phyloP scores from a whole-genome alignment of 768 basidiomycete genomes.

The Tephrocybe sp. region DNA sequence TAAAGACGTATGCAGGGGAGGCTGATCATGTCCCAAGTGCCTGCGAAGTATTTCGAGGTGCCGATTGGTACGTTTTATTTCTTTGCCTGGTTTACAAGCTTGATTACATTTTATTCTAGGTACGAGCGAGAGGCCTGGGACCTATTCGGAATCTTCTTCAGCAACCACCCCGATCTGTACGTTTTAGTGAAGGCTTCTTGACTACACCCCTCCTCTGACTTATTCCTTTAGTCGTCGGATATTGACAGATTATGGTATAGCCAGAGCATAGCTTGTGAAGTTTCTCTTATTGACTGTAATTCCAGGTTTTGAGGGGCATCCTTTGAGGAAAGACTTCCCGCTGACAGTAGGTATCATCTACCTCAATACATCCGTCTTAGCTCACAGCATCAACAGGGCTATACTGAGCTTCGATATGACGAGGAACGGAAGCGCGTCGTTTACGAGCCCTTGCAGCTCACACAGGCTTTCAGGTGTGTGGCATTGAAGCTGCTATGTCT shows the following conservation, averaged over 20 bases:
- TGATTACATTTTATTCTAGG: conserved; percentile 43
- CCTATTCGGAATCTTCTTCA: conserved; percentile 95
- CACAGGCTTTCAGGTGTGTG: conserved; percentile 92
- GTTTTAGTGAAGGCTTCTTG: conserved; percentile 28
- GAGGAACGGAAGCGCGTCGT: conserved; percentile 97
- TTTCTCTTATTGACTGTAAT: conserved; percentile 6
- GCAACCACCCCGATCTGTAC: conserved; percentile 93
- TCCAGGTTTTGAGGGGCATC: conserved; percentile 93
- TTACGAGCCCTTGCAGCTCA: conserved; percentile 95
- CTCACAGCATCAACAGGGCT: conserved; percentile 67
- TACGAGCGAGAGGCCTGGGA: conserved; percentile 99
- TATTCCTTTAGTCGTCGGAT: conserved; percentile 76
- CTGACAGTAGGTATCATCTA: conserved; percentile 80
- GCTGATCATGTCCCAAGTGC: conserved; percentile 87
- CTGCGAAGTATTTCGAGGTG: conserved; percentile 78
- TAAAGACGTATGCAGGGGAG: conserved; percentile 97
- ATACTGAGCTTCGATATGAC: conserved; percentile 96
- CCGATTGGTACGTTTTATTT: conserved; percentile 73
- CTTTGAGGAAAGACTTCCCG: conserved; percentile 97
- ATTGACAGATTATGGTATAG: conserved; percentile 91
- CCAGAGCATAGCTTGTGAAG: not conserved
- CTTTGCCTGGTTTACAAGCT: not conserved
- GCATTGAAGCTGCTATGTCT: not conserved
- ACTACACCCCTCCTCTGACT: conserved; percentile 5
- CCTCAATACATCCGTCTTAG: too few species aligned